phyloP scores from a whole-genome alignment of 2,329 filamentous ascomycete genomes.

The Stemphylium beticola region DNA sequence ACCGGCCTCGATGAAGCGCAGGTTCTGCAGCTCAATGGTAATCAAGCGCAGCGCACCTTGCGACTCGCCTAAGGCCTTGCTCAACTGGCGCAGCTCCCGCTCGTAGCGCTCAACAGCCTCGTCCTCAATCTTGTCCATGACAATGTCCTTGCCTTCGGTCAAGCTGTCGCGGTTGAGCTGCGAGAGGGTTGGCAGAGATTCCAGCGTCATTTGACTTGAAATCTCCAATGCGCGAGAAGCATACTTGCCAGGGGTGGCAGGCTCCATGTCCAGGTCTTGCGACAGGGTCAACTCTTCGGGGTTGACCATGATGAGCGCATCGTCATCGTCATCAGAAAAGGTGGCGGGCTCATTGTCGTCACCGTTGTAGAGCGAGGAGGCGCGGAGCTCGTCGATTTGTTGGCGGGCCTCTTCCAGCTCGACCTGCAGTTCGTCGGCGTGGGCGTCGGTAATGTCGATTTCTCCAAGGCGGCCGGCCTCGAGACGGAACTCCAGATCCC shows the following conservation, averaged over 20 bases:
- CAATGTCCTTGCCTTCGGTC: conserved; percentile 26
- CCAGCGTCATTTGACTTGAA: conserved; percentile 39
- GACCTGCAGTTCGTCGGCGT: conserved; percentile 41
- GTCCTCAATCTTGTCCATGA: conserved; percentile 41
- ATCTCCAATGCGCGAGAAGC: conserved; percentile 36
- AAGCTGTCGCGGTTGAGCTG: conserved; percentile 38
- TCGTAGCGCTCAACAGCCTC: conserved; percentile 47
- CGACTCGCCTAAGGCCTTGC: conserved; percentile 47
- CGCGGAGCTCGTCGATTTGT: conserved; percentile 46
- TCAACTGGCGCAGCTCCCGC: conserved; percentile 49
- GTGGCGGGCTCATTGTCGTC: conserved; percentile 31
- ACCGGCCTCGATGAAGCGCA: conserved; percentile 49
- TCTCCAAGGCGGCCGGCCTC: conserved; percentile 46
- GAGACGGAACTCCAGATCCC: conserved; percentile 47
- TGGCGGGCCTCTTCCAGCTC: conserved; percentile 43
- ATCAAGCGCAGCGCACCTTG: conserved; percentile 51
- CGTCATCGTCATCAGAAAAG: conserved; percentile 39
- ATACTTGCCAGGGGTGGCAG: conserved; percentile 36
- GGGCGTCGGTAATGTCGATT: conserved; percentile 48
- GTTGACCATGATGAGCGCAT: conserved; percentile 41
- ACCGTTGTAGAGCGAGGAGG: conserved; percentile 39
- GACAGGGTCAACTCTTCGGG: conserved; percentile 42
- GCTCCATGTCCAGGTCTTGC: conserved; percentile 37
- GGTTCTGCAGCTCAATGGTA: conserved; percentile 52
- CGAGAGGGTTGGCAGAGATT: conserved; percentile 31